These are phyloP conservation scores for Moesziomyces parantarcticus DNA, from an alignment of 1,284 basidiomycete species.

Conservation along the genomic window DNA sequence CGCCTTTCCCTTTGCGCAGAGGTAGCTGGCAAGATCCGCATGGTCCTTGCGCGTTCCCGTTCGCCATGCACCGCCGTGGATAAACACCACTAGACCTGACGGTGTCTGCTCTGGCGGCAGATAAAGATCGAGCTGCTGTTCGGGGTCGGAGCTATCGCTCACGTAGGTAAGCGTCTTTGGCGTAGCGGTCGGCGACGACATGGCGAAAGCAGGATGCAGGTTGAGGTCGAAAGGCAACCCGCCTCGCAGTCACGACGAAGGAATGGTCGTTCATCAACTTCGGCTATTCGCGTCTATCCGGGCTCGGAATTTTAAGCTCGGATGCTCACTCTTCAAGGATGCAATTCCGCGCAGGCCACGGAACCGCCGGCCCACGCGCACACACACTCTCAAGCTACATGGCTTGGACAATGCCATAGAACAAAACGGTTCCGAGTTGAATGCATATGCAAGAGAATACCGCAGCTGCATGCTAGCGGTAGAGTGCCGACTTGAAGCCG, in stretches of 20 bases:
- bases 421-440: background rate
- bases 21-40: constrained; percentile 24
- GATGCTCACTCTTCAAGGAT: background rate
- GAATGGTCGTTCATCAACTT: background rate
- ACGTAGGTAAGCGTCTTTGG: constrained; percentile 21
- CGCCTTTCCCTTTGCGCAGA: constrained; percentile 21
- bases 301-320: background rate
- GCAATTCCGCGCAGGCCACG: constrained; percentile 2
- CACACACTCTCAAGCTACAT: background rate
- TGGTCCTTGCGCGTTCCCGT: constrained; percentile 37
- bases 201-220: background rate
- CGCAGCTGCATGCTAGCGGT: constrained; percentile 5
- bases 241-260: background rate
- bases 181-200: background rate
- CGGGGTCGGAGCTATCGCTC: constrained; percentile 18
- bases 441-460: background rate
- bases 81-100: constrained; percentile 26
- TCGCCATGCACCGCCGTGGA: constrained; percentile 52
- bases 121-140: constrained; percentile 46
- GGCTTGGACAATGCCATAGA: background rate
- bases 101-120: constrained; percentile 9
- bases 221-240: background rate
- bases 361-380: background rate
- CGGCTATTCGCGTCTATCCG: constrained; percentile 37
- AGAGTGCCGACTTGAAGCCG: constrained; percentile 38